Conservation (phyloP, 1,284 basidiomycete genomes). For the Apiotrichum montevideense region DNA sequence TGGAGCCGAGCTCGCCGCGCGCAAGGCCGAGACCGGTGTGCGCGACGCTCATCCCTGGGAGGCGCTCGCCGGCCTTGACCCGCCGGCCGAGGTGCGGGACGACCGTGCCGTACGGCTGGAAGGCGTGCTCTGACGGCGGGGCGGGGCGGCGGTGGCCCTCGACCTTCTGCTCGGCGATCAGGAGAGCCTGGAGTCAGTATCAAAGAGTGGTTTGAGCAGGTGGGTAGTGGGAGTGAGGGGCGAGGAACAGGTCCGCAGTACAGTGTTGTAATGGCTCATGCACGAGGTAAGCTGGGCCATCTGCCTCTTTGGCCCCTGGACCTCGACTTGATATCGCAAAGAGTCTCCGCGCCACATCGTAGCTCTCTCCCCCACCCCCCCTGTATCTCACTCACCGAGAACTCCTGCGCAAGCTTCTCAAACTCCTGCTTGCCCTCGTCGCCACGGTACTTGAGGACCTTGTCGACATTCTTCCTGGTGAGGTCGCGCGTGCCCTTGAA, state of each 20-base stretch:
- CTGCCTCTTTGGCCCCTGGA: too few relatives aligned
- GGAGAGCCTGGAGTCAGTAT: conserved; percentile 24
- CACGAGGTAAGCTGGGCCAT: too few relatives aligned
- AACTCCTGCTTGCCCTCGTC: conserved; percentile 40
- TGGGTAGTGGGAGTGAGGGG: too few relatives aligned
- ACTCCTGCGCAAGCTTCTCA: conserved; percentile 39
- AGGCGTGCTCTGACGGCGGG: conserved; percentile 1
- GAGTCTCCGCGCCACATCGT: too few relatives aligned
- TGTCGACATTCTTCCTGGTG: conserved; percentile 15
- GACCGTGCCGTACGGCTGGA: conserved; percentile 1
- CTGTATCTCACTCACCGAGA: conserved; percentile 37
- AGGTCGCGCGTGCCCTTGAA: background rate
- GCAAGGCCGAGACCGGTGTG: conserved; percentile 43
- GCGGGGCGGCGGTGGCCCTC: conserved; percentile 10
- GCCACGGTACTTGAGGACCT: conserved; percentile 45
- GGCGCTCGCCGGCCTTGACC: conserved; percentile 39
- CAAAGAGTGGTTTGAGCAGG: too few relatives aligned
- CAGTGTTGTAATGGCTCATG: too few relatives aligned
- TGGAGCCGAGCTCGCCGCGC: conserved; percentile 29
- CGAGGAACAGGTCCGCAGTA: too few relatives aligned
- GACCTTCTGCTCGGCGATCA: conserved; percentile 12
- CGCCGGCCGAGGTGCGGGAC: conserved; percentile 22
- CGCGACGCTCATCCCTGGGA: conserved; percentile 31
- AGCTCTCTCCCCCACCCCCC: too few relatives aligned
- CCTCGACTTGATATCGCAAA: too few relatives aligned